Percentiles rank a stretch among this genome's conserved stretches.
Evolutionary conservation across 371 early-diverging fungal genomes (phyloP).

Genomic region (Mortierella sp.): DNA sequence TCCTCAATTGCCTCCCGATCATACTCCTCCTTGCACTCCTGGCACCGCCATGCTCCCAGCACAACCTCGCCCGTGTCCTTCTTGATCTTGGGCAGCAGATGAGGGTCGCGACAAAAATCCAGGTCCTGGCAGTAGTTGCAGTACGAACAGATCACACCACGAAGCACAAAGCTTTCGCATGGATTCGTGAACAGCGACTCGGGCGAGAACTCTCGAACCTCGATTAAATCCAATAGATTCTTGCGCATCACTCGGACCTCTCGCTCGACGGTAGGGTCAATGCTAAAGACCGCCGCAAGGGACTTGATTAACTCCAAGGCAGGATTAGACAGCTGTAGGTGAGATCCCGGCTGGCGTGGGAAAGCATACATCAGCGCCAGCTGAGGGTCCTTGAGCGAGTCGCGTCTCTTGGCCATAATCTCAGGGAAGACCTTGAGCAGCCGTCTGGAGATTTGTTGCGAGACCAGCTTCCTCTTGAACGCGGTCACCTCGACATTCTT

Average conservation of each 20-base stretch:
- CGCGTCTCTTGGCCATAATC: constrained; percentile 38
- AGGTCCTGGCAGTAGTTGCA: constrained; percentile 89
- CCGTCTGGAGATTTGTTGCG: constrained; percentile 63
- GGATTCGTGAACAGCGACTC: constrained; percentile 85
- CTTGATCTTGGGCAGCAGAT: constrained; percentile 67
- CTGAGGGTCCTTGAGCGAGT: constrained; percentile 51
- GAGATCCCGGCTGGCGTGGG: constrained; percentile 80
- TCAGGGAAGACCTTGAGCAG: constrained; percentile 64
- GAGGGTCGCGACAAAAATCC: constrained; percentile 90
- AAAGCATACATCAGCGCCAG: constrained; percentile 61
- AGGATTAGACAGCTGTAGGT: constrained; percentile 65
- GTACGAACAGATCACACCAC: constrained; percentile 88
- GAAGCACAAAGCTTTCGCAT: constrained; percentile 80
- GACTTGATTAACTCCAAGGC: constrained; percentile 77
- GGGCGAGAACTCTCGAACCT: constrained; percentile 83
- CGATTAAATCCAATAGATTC: constrained; percentile 79
- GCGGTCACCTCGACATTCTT: constrained; percentile 41
- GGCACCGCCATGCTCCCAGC: constrained; percentile 71
- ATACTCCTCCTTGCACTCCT: constrained; percentile 81
- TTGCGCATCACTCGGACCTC: constrained; percentile 80
- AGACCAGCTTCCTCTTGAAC: constrained; percentile 62
- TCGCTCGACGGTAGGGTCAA: constrained; percentile 76
- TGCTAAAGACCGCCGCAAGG: constrained; percentile 69
- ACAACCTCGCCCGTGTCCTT: constrained; percentile 61
- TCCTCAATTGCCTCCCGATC: constrained; percentile 83